A percentile compares a stretch with the other conserved stretches of the same genome.
phyloP scores from a whole-genome alignment of 2,329 filamentous ascomycete species.

The Phialocephala subalpina region DNA sequence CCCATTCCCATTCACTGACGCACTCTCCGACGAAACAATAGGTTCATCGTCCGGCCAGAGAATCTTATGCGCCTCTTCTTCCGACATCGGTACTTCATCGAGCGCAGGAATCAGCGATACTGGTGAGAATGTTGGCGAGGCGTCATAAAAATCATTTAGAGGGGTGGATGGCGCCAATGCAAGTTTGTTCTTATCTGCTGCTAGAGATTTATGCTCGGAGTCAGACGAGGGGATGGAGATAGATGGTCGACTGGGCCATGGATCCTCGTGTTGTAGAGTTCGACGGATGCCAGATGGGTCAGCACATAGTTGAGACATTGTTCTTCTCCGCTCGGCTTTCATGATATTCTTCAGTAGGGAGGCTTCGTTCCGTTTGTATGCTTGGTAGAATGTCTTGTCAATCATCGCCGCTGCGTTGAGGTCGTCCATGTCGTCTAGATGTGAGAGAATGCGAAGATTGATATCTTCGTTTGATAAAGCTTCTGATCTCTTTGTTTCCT shows the following conservation, averaged over 20 bases:
- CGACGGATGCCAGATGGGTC: constrained; percentile 17
- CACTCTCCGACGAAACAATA: not conserved
- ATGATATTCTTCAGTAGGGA: constrained; percentile 44
- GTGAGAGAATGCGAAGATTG: constrained; percentile 50
- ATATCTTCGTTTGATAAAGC: constrained; percentile 40
- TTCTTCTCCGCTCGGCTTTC: constrained; percentile 32
- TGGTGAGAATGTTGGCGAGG: constrained; percentile 27
- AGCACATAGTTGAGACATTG: constrained; percentile 17
- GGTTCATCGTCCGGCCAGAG: constrained; percentile 35
- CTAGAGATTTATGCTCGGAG: constrained; percentile 31
- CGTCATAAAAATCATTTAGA: constrained; percentile 26
- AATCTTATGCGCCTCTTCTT: constrained; percentile 41
- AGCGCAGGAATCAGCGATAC: not conserved
- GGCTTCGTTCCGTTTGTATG: constrained; percentile 55
- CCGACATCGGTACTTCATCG: constrained; percentile 31
- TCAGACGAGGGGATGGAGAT: constrained; percentile 16
- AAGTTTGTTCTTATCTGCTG: constrained; percentile 15
- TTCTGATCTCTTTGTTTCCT: constrained; percentile 16
- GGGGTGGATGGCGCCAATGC: not conserved
- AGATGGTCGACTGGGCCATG: constrained; percentile 8
- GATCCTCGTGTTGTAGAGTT: not conserved
- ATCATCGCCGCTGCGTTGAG: constrained; percentile 52
- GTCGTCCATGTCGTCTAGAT: constrained; percentile 51
- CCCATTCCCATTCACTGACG: constrained; percentile 17
- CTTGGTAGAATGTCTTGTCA: constrained; percentile 52